A percentile compares a stretch with the other conserved stretches of the same genome.
phyloP scores from a whole-genome alignment of 192 early-diverging fungal species.

The Podila epigama region DNA sequence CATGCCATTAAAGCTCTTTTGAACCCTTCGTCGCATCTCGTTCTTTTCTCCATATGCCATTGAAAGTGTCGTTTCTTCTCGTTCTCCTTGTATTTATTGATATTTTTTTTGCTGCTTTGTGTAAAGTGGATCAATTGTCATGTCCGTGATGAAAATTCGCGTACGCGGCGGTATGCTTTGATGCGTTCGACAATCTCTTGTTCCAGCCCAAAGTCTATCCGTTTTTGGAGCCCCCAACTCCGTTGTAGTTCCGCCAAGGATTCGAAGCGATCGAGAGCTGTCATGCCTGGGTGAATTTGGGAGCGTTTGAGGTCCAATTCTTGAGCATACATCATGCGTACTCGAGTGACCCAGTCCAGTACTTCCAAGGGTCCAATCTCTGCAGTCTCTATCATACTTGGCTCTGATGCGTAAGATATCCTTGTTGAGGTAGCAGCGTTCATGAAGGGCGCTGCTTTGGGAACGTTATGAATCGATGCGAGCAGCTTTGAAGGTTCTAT shows the following conservation, averaged over 20 bases:
- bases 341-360: slow-evolving; percentile 36
- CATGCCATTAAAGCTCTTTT: too few relatives aligned
- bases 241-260: slow-evolving; percentile 26
- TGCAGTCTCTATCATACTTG: slow-evolving; percentile 25
- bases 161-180: slow-evolving; percentile 42
- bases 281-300: slow-evolving; percentile 30
- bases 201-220: slow-evolving; percentile 38
- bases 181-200: slow-evolving; percentile 46
- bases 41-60: too few relatives aligned
- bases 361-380: slow-evolving; percentile 43
- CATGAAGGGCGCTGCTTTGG: background rate
- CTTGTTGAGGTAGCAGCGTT: background rate
- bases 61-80: too few relatives aligned
- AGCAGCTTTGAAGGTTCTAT: slow-evolving; percentile 26
- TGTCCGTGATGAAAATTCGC: slow-evolving; percentile 30
- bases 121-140: background rate
- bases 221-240: slow-evolving; percentile 32
- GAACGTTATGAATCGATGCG: background rate
- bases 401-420: background rate
- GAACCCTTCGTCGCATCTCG: too few relatives aligned
- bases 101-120: background rate
- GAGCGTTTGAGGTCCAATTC: slow-evolving; percentile 34
- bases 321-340: slow-evolving; percentile 38
- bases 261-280: slow-evolving; percentile 23
- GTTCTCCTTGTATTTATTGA: background rate